Evolutionary conservation across 352 stramenopile genomes (phyloP), one percentile per base, ranked within the genome.

Genomic region (Phytophthora fragariae): DNA sequence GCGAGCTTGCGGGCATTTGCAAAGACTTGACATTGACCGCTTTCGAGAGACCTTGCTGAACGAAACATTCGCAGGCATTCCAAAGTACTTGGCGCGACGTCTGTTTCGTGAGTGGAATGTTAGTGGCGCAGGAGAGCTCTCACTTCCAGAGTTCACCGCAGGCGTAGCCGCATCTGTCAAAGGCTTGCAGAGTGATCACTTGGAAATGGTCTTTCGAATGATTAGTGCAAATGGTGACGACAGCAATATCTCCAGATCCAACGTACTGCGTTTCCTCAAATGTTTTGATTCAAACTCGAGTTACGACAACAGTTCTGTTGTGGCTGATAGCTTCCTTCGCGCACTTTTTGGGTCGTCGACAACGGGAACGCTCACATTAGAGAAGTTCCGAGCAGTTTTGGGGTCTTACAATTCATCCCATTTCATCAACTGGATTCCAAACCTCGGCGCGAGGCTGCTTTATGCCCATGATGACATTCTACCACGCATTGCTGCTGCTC

Each of bases 191-290:
- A 73, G 84, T n/a, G 80, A 89, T 52, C 81, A 83, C 10, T 47
- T 90, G n/a, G 50, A 44, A 27, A 81, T 86, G 46, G 58, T 79
- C 11, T 91, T 84, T 35, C 72, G 81, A 65, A 68, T 88, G 24
- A 77, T 85, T 62, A 72, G 73, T 41, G 9, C 19, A 9, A 57
- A 11, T 6, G 41, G 52, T 7, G 37, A 68, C 44, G n/a, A 24
- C 50, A 41, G 39, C 11, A 44, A 39, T 27, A 41, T 47, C 31
- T 47, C 31, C 41, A 68, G 24, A 37, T 56, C 50, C 19, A 53
- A 63, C 3, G 15, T 68, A 1, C 14, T 17, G 11, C 39, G n/a
- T 10, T 73, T 58, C 31, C 44, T 73, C 31, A 31, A 62, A 15
- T 73, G 37, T 27, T 8, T 67, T 44, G 57, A 49, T 29, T 19